Evolutionary conservation across 768 basidiomycete genomes (phyloP), one percentile per base, ranked within the genome.

Genomic region (Rhodotorula graminis): DNA sequence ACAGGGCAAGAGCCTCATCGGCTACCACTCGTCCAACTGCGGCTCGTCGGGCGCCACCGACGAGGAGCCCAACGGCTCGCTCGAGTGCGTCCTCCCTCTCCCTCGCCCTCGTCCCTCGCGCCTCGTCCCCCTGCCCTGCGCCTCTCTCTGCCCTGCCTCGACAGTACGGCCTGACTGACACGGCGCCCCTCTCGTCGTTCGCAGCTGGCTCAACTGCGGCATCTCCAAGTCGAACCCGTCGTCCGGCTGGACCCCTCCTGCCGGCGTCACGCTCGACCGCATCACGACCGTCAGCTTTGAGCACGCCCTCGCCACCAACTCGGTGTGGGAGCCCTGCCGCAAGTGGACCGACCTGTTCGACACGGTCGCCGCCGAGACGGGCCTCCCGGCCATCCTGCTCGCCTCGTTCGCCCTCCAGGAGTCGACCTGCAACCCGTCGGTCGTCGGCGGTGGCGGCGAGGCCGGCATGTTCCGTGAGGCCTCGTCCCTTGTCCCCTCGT

Each of bases 361-460:
- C 68, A 81, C 86, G 80, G 85, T 87, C 65, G 89, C 83, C 31
- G 67, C 75, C n/a, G 74, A 85, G 77, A 82, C 81, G 74, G 83
- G 78, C 67, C 67, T 93, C 44, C 89, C 89, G 37, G 80, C 90
- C 15, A 90, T 93, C 79, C 82, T 94, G 74, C 80, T 94, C 50
- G 92, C 92, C 4, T 85, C 91, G 0, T 89, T 95, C 75, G 91
- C 92, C 46, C 89, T 95, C 88, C 92, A 94, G 80, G 93, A 95
- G 80, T 87, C 86, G 46, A 83, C 83, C 52, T 95, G 92, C 84
- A 87, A 89, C 63, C 40, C 50, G 15, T 12, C 64, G 67, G 27
- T 40, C 31, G 3, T 49, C 4, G 76, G 76, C 25, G 61, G 29
- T 27, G 15, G 53, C 7, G 70, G 67, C 21, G 76, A 67, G 15